Evolutionary conservation across 225 moss, liverwort and hornwort species (phyloP).

Genomic region (Pleurozium schreberi): DNA sequence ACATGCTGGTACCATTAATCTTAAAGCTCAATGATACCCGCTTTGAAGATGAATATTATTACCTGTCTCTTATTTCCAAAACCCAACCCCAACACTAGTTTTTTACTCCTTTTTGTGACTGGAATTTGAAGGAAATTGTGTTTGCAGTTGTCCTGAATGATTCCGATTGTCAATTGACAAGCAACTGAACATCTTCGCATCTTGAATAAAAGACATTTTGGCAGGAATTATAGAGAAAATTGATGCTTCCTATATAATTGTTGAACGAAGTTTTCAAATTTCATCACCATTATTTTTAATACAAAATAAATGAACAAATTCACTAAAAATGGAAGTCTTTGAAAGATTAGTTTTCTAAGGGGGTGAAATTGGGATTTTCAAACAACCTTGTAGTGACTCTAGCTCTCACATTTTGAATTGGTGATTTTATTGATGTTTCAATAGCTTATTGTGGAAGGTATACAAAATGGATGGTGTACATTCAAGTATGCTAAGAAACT

Average conservation of each 20-base stretch:
- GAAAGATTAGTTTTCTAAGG: background rate
- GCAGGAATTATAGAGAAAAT: background rate
- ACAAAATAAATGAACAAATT: background rate
- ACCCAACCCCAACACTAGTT: background rate
- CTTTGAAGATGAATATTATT: too few species aligned
- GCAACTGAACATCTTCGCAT: too few species aligned
- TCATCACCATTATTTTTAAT: background rate
- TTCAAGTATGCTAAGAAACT: background rate
- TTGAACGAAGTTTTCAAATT: background rate
- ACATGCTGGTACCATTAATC: background rate
- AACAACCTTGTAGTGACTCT: background rate
- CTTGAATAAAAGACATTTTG: background rate
- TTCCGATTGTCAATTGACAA: background rate
- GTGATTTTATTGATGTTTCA: background rate
- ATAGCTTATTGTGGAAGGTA: background rate
- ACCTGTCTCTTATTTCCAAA: fast-evolving
- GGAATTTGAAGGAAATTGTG: background rate
- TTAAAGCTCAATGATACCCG: background rate
- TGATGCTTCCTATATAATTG: background rate
- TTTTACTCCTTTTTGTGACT: background rate
- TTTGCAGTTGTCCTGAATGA: background rate
- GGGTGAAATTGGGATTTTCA: background rate
- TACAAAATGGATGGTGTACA: background rate
- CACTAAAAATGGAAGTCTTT: background rate
- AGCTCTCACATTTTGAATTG: background rate